Base-by-base conservation (phyloP, 2,329 filamentous ascomycete species). In the Sporothrix brasiliensis region DNA sequence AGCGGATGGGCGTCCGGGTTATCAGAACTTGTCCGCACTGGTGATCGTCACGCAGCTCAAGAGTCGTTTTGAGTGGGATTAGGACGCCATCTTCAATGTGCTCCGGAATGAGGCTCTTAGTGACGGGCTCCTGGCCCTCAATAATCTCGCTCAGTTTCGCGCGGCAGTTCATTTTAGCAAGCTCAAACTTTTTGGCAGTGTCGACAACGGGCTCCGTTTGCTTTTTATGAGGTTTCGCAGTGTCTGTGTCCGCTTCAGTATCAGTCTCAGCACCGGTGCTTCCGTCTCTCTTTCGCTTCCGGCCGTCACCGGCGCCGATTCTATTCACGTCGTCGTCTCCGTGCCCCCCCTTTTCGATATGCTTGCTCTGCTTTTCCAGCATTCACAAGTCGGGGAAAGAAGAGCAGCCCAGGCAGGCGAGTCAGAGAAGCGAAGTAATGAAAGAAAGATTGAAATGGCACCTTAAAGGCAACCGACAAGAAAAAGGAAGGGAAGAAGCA, bases 1-100 rank as follows among this genome's bases (percentile, higher is more conserved):
- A 85, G 79, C 89, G 91, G 73, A 89, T 87, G 61, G 91, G 91
- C 69, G 91, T 86, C 76, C 90, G 86, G 66, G 92, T 90, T 73
- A 92, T 87, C 78, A 91, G 91, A 69, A 89, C 89, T 71, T 87
- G 83, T 66, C 90, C 85, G 72, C 87, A 80, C 50, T 80, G 80
- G 71, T 89, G 84, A 69, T 87, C 85, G 74, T 88, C 86, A 67
- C 85, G 83, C 68, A 89, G 83, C 77, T 91, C 89, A 60, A 89
- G 83, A 1, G 85, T 86, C 4, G 89, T 90, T 79, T 89, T 90
- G 63, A 91, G 81, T 41, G 88, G 87, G 56, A 89, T 85, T 60
- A 91, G 78, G 44, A 87, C 84, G 19, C 85, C 85, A 24, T 79
- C 79, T 21, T 81, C 78, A 30, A 81, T 74, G 27, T 83, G 77